These are phyloP conservation scores for Bryoerythrophyllum caledonicum DNA, from an alignment of 225 moss, liverwort and hornwort genomes.

Conservation along the genomic window DNA sequence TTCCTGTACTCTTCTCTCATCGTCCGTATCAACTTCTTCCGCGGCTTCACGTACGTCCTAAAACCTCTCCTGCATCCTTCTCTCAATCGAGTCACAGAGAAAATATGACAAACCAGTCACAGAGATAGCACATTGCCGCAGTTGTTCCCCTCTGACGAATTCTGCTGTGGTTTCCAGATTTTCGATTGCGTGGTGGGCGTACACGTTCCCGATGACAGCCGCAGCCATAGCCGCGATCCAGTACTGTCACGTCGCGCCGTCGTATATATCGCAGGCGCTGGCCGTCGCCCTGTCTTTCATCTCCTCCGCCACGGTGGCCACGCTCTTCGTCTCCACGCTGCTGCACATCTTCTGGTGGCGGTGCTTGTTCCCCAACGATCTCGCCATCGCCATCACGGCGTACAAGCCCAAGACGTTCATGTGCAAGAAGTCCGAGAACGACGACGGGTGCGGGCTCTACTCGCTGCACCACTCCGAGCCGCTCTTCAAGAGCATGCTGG, in stretches of 20 bases:
- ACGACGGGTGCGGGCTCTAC: conserved; percentile 47
- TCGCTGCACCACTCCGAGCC: conserved; percentile 46
- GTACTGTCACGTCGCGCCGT: conserved; percentile 36
- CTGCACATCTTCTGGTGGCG: conserved; percentile 54
- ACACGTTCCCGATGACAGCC: conserved; percentile 59
- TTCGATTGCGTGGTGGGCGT: conserved; percentile 60
- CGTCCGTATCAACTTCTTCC: conserved; percentile 58
- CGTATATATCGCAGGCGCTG: conserved; percentile 32
- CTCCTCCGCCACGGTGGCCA: conserved; percentile 36
- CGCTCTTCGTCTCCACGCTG: conserved; percentile 45
- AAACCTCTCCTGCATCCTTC: neutral
- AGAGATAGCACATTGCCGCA: too few relatives aligned
- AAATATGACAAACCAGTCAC: too few relatives aligned
- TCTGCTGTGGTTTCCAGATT: conserved; percentile 28
- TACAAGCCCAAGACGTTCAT: conserved; percentile 33
- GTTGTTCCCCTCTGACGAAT: too few relatives aligned
- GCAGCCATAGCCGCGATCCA: conserved; percentile 46
- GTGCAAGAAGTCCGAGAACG: conserved; percentile 1
- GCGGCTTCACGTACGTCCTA: conserved; percentile 40
- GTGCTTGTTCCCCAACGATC: conserved; percentile 56
- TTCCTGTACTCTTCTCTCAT: conserved; percentile 51
- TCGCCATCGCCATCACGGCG: conserved; percentile 61
- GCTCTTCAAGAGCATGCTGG: conserved; percentile 48
- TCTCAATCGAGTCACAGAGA: too few relatives aligned
- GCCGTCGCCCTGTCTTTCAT: conserved; percentile 37